A percentile compares a stretch with the other conserved stretches of the same genome.
Conservation (phyloP, 2,329 filamentous ascomycete species). For the Didymella arachidicola region DNA sequence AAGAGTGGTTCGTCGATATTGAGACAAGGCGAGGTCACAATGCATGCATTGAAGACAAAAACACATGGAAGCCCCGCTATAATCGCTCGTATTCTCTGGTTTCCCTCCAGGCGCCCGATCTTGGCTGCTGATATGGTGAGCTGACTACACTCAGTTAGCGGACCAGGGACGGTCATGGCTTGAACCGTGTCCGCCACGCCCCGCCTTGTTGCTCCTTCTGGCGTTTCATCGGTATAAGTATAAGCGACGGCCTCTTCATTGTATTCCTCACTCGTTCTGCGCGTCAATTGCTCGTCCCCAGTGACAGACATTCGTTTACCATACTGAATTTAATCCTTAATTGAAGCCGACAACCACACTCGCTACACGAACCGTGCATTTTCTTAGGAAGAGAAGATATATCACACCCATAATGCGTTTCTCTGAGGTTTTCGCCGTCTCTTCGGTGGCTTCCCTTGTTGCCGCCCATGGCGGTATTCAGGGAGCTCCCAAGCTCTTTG, state of each 20-base stretch:
- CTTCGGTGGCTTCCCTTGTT: conserved; percentile 40
- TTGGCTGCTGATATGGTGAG: conserved; percentile 32
- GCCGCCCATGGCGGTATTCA: conserved; percentile 43
- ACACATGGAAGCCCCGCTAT: conserved; percentile 21
- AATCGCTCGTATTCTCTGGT: conserved; percentile 25
- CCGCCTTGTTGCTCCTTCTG: conserved; percentile 20
- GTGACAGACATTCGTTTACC: conserved; percentile 40
- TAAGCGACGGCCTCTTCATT: conserved; percentile 16
- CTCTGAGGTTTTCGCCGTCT: conserved; percentile 38
- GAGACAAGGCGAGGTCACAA: conserved; percentile 5
- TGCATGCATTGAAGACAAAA: conserved; percentile 8
- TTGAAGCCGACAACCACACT: conserved; percentile 30
- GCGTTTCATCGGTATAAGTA: conserved; percentile 33
- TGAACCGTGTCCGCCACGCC: conserved; percentile 31
- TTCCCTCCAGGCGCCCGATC: conserved; percentile 25
- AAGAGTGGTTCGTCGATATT: not conserved
- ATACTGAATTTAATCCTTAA: conserved; percentile 25
- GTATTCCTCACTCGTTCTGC: conserved; percentile 32
- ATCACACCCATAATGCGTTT: conserved; percentile 40
- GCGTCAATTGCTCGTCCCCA: conserved; percentile 34
- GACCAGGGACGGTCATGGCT: conserved; percentile 19
- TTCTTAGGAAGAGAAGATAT: conserved; percentile 7
- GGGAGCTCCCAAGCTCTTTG: conserved; percentile 45
- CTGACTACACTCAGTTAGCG: conserved; percentile 25
- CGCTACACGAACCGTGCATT: conserved; percentile 20